Conservation (phyloP, 441 rosid genomes). For the Iberis amara region DNA sequence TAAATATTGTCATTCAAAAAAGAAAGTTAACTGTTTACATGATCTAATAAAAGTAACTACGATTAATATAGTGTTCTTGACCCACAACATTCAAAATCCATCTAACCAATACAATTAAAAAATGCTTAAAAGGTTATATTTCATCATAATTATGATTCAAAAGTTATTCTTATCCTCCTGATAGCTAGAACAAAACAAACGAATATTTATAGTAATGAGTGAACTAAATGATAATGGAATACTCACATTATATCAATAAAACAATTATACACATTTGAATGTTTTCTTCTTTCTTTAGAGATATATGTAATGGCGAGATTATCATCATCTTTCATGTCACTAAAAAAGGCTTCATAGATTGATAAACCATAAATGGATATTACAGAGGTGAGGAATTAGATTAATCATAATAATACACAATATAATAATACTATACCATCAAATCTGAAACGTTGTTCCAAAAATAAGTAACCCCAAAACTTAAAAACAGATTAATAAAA, state of each 20-base stretch:
- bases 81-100: slow-evolving; percentile 16
- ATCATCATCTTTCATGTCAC: too few species aligned
- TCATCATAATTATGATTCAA: slow-evolving; percentile 21
- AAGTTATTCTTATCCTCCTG: slow-evolving; percentile 23
- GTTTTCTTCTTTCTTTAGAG: not conserved
- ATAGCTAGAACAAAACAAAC: slow-evolving; percentile 12
- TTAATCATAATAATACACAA: slow-evolving; percentile 30
- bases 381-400: slow-evolving; percentile 28
- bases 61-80: not conserved
- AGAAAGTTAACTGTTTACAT: not conserved
- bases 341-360: not conserved
- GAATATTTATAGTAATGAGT: not conserved
- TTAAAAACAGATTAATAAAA: slow-evolving; percentile 4
- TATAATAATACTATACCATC: slow-evolving; percentile 31
- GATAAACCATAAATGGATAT: slow-evolving; percentile 5
- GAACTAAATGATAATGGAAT: not conserved
- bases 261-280: not conserved
- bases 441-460: slow-evolving; percentile 32
- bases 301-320: not conserved
- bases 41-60: not conserved
- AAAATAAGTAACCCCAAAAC: slow-evolving; percentile 33
- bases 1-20: slow-evolving; percentile 11
- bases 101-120: slow-evolving; percentile 10
- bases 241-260: not conserved
- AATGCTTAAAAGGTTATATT: not conserved